Percentiles rank a stretch among this genome's conserved stretches.
phyloP scores from a whole-genome alignment of 805 yeast genomes.

The Dipodascopsis tothii region DNA sequence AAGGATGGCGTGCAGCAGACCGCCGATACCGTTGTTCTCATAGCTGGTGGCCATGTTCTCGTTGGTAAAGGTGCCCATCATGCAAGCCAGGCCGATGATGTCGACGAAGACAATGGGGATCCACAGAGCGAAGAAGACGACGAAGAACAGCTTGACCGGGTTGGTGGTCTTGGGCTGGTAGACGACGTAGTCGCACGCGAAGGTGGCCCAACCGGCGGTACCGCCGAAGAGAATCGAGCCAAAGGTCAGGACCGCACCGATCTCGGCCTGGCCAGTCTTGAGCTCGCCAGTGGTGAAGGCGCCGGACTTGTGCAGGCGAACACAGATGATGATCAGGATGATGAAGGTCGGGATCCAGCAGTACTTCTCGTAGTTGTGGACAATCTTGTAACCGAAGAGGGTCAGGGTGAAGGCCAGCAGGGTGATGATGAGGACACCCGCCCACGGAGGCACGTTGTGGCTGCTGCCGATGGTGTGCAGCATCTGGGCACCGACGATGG shows the following conservation, averaged over 20 bases:
- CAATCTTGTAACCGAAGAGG: constrained; percentile 73
- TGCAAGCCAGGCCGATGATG: constrained; percentile 77
- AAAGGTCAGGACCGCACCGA: constrained; percentile 67
- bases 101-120: constrained; percentile 64
- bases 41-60: constrained; percentile 44
- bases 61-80: constrained; percentile 48
- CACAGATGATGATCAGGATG: constrained; percentile 61
- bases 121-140: constrained; percentile 55
- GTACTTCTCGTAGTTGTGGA: constrained; percentile 75
- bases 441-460: constrained; percentile 67
- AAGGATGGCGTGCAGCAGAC: constrained; percentile 68
- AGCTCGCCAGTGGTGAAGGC: constrained; percentile 50
- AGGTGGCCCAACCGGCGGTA: constrained; percentile 91
- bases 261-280: constrained; percentile 56
- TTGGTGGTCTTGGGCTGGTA: constrained; percentile 66
- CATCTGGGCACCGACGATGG: constrained; percentile 78
- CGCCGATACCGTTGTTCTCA: constrained; percentile 57
- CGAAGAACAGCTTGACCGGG: constrained; percentile 51
- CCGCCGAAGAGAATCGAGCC: constrained; percentile 81
- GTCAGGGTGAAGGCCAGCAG: constrained; percentile 62
- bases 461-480: constrained; percentile 58
- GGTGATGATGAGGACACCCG: constrained; percentile 69
- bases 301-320: constrained; percentile 58
- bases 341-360: constrained; percentile 77
- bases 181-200: constrained; percentile 84